Percentiles rank a stretch among this genome's conserved stretches.
phyloP scores from a whole-genome alignment of 108 stramenopile species.

The Fragilaria radians region DNA sequence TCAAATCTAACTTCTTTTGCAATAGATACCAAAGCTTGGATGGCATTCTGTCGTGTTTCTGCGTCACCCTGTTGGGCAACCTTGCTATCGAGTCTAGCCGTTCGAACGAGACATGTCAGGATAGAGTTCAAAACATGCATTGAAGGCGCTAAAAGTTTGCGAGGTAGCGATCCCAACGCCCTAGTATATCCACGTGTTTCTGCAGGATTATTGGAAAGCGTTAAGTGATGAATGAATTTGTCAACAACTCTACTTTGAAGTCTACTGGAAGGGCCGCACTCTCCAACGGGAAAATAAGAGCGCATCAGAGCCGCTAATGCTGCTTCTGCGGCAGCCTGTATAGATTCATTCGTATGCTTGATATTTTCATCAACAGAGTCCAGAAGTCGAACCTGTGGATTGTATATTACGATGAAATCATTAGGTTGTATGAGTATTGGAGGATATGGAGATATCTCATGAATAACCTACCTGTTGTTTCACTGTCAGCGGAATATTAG shows the following conservation, averaged over 20 bases:
- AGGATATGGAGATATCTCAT: too few relatives aligned
- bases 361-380: slow-evolving; percentile 90
- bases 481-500: slow-evolving; percentile 59
- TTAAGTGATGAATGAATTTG: slow-evolving; percentile 67
- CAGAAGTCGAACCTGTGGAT: slow-evolving; percentile 81
- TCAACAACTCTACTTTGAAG: slow-evolving; percentile 79
- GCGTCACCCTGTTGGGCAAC: slow-evolving; percentile 88
- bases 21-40: slow-evolving; percentile 59
- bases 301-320: slow-evolving; percentile 71
- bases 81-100: slow-evolving; percentile 40
- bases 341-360: slow-evolving; percentile 85
- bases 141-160: slow-evolving; percentile 70
- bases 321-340: slow-evolving; percentile 73
- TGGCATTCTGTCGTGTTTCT: slow-evolving; percentile 92
- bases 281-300: slow-evolving; percentile 78
- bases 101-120: slow-evolving; percentile 41
- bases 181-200: slow-evolving; percentile 88
- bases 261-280: slow-evolving; percentile 75
- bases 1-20: slow-evolving; percentile 53
- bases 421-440: too few relatives aligned
- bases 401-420: too few relatives aligned
- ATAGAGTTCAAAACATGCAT: slow-evolving; percentile 41
- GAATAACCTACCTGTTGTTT: slow-evolving; percentile 63
- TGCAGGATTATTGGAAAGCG: slow-evolving; percentile 87
- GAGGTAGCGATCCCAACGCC: slow-evolving; percentile 87